phyloP scores from a whole-genome alignment of 257 asterid species.

The Agastache rugosa region DNA sequence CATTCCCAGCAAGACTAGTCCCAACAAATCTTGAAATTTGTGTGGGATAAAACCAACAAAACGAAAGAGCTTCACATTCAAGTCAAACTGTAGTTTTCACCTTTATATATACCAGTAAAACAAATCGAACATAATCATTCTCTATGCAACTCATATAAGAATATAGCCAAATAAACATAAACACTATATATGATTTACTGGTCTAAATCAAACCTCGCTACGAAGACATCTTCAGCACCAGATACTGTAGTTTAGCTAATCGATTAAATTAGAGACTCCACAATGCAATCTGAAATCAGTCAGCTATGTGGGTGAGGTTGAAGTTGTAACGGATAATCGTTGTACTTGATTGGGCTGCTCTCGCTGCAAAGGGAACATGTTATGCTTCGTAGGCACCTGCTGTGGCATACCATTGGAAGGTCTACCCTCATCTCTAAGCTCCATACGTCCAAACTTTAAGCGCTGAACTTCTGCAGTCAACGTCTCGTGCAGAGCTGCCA shows the following conservation, averaged over 20 bases:
- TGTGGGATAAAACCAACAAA: not conserved
- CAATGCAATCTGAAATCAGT: not conserved
- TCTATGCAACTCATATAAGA: conserved; percentile 30
- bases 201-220: conserved; percentile 25
- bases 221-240: conserved; percentile 16
- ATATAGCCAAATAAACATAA: conserved; percentile 30
- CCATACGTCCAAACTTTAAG: conserved; percentile 50
- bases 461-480: conserved; percentile 78
- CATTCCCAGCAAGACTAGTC: not conserved
- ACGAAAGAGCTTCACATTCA: conserved; percentile 11
- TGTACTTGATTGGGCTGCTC: conserved; percentile 53
- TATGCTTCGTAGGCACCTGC: conserved; percentile 56
- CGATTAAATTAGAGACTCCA: conserved; percentile 1
- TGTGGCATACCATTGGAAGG: conserved; percentile 46
- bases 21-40: not conserved
- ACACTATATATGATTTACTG: conserved; percentile 24
- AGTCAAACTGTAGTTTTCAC: conserved; percentile 38
- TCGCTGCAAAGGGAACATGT: conserved; percentile 53
- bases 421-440: conserved; percentile 58
- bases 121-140: conserved; percentile 31
- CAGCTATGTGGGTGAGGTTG: conserved; percentile 45
- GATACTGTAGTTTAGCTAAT: conserved; percentile 27
- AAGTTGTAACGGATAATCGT: conserved; percentile 44
- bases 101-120: conserved; percentile 32
- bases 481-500: conserved; percentile 79